A percentile compares a stretch with the other conserved stretches of the same genome.
These are phyloP conservation scores for Angophora floribunda DNA, from an alignment of 345 rosid genomes.

Conservation along the genomic window DNA sequence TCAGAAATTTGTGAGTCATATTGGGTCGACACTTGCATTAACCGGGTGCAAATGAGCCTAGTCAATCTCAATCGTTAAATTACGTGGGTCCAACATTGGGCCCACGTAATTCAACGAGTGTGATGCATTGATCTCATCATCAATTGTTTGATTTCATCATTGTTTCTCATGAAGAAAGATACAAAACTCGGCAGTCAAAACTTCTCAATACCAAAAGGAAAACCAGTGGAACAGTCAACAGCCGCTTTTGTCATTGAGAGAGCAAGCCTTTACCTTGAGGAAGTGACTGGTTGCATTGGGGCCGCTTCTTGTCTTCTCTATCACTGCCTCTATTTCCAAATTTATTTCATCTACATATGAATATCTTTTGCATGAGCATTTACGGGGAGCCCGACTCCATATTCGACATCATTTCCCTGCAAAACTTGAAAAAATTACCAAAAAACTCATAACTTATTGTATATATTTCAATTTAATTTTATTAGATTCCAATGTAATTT, in stretches of 20 bases:
- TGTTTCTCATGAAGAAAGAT: too few species aligned
- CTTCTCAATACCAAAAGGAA: conserved; percentile 71
- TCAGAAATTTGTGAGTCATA: too few species aligned
- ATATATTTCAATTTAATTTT: too few species aligned
- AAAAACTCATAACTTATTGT: not conserved
- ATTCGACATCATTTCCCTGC: not conserved
- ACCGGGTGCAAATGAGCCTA: too few species aligned
- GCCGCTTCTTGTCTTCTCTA: conserved; percentile 8
- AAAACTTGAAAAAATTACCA: too few species aligned
- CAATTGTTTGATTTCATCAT: not conserved
- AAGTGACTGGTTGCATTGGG: conserved; percentile 84
- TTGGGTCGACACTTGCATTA: not conserved
- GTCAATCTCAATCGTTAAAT: not conserved
- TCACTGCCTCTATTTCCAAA: not conserved
- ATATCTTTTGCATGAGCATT: not conserved
- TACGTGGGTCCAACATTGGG: not conserved
- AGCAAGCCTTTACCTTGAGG: conserved; percentile 62
- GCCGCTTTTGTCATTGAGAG: conserved; percentile 66
- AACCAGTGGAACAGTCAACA: conserved; percentile 54
- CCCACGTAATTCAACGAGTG: not conserved
- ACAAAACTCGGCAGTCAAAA: conserved; percentile 1
- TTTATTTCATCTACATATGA: not conserved
- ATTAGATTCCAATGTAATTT: accelerated
- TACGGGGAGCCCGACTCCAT: not conserved
- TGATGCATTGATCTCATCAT: not conserved